These are phyloP conservation scores for Phytophthora chlamydospora DNA, from an alignment of 352 stramenopile genomes.

Conservation along the genomic window DNA sequence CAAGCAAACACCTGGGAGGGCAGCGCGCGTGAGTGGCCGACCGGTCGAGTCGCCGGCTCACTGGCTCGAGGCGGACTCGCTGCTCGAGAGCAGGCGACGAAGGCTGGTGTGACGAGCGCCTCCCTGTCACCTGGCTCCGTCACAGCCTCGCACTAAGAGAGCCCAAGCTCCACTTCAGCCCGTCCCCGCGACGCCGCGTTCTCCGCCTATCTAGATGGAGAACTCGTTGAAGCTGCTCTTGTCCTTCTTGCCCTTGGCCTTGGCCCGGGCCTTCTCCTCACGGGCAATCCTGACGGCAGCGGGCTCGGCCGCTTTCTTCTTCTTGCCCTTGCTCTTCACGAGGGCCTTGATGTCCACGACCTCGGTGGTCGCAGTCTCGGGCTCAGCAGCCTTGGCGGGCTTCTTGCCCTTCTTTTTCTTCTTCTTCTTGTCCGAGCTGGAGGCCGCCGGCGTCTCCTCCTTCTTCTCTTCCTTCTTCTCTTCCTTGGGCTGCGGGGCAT, in stretches of 20 bases:
- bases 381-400: constrained; percentile 25
- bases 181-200: constrained; percentile 5
- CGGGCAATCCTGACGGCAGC: constrained; percentile 69
- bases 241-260: constrained; percentile 81
- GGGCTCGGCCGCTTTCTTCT: constrained; percentile 71
- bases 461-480: constrained; percentile 52
- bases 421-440: constrained; percentile 47
- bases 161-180: not conserved
- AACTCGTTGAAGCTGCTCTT: constrained; percentile 87
- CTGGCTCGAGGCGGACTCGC: constrained; percentile 5
- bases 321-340: constrained; percentile 77
- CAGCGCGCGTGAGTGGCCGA: constrained; percentile 9
- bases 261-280: constrained; percentile 71
- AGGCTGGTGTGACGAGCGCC: constrained; percentile 32
- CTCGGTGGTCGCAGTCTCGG: constrained; percentile 28
- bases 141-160: constrained; percentile 1
- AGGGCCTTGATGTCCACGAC: constrained; percentile 80
- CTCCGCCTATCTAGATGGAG: constrained; percentile 55
- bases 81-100: constrained; percentile 11
- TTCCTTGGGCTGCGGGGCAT: constrained; percentile 13
- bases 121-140: constrained; percentile 14
- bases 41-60: constrained; percentile 5
- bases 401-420: constrained; percentile 78
- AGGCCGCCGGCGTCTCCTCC: constrained; percentile 31
- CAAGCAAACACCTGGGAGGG: constrained; percentile 26